Evolutionary conservation across 495 filamentous ascomycete species (phyloP).

Genomic region (Neurospora africana): DNA sequence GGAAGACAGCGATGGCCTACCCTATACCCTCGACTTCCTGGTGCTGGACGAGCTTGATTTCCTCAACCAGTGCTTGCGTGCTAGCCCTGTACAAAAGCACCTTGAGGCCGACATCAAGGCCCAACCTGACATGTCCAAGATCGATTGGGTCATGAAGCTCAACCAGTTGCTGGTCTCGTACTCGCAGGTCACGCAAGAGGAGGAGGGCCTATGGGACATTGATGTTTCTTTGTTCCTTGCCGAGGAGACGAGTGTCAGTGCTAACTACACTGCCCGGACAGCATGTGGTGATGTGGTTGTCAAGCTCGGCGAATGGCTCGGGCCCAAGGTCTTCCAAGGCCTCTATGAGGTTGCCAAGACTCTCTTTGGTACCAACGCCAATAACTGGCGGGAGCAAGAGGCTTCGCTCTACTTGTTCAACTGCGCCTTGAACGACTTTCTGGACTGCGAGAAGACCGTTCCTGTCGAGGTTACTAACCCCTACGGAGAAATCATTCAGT

Average conservation of each 20-base stretch:
- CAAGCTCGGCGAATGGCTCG: constrained; percentile 88
- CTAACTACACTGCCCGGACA: constrained; percentile 88
- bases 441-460: constrained; percentile 59
- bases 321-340: constrained; percentile 56
- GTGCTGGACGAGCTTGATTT: constrained; percentile 90
- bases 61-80: constrained; percentile 74
- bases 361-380: constrained; percentile 43
- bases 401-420: constrained; percentile 75
- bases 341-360: constrained; percentile 61
- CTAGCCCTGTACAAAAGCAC: constrained; percentile 74
- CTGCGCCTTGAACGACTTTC: constrained; percentile 66
- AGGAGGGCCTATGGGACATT: constrained; percentile 90
- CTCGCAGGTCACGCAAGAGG: constrained; percentile 85
- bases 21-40: constrained; percentile 89
- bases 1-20: constrained; percentile 84
- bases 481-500: constrained; percentile 68
- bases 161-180: constrained; percentile 74
- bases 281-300: constrained; percentile 84
- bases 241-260: constrained; percentile 90
- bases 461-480: constrained; percentile 53
- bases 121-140: constrained; percentile 44
- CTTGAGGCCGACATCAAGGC: constrained; percentile 58
- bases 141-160: constrained; percentile 70
- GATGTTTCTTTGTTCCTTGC: constrained; percentile 92
- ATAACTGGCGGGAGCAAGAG: constrained; percentile 58